Base-by-base conservation (phyloP, 202 grass and related monocot genomes). In the Bolboschoenoplectus hybrid region DNA sequence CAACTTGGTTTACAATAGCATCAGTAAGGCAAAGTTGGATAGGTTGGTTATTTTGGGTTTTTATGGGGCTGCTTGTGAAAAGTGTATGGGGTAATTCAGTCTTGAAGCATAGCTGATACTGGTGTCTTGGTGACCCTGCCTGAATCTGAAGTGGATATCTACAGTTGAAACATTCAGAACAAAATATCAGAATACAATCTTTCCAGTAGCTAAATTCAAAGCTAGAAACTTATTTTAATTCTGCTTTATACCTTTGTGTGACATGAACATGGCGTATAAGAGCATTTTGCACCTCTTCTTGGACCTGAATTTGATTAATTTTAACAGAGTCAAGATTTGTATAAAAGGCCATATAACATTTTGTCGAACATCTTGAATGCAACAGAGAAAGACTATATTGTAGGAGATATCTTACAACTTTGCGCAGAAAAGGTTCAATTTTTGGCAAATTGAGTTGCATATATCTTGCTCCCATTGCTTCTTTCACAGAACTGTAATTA, bases 201-300 rank as follows among this genome's bases (percentile, higher is more conserved):
- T 55, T 38, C 41, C 10, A 52, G 40, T 66, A 71, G 26, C 16
- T 40, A 75, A 85, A 41, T 53, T 84, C 16, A 71, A n/a, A 60
- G 5, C 62, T 84, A 43, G 16, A 41, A 43, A 85, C 35, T 66
- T 72, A 6, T 85, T 63, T 81, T 72, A 39, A n/a, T 88, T 81
- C 5, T 58, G 20, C 66, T 9, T n/a, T 55, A 39, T 64, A 83
- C 97, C 92, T 87, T 64, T 89, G 72, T 6, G 87, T 82, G 2
- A 91, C 89, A 71, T 91, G 93, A 20, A 91, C 89, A 88, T 96
- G 89, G 7, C 97, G 92, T 69, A 89, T 91, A 80, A 99, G 94
- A 88, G 94, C 97, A 89, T 96, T 94, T 53, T 97, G 88, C 85
- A 99, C 97, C 81, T 99, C 97, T 88, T 99, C 97, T 86, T 97